A percentile compares a stretch with the other conserved stretches of the same genome.
Conservation (phyloP, 352 stramenopile genomes). For the Stephanocyclus meneghinianus region DNA sequence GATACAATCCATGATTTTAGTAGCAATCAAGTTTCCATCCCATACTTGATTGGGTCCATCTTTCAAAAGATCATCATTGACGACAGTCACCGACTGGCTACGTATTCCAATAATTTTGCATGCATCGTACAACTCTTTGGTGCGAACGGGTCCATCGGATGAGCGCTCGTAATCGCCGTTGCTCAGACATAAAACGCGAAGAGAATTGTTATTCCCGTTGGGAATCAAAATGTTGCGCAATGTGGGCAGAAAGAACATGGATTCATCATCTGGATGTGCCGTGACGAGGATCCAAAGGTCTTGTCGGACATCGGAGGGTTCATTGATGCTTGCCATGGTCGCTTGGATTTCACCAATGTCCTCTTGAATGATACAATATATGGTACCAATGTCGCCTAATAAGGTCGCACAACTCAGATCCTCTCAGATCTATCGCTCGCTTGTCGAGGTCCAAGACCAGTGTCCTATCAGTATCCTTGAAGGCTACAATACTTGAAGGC, state of each 20-base stretch:
- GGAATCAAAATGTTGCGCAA: constrained; percentile 50
- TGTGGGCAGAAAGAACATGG: constrained; percentile 95
- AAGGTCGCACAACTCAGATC: too few species aligned
- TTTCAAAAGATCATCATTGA: constrained; percentile 86
- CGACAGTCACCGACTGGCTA: constrained; percentile 74
- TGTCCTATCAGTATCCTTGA: too few species aligned
- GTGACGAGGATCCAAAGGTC: constrained; percentile 85
- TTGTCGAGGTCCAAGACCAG: too few species aligned
- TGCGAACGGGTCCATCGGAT: constrained; percentile 84
- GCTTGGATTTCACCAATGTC: too few species aligned
- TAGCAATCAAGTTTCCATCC: constrained; percentile 79
- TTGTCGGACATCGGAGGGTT: neutral
- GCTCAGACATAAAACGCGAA: constrained; percentile 89
- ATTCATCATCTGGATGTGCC: constrained; percentile 95
- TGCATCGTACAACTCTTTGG: constrained; percentile 83
- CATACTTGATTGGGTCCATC: constrained; percentile 87
- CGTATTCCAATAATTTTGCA: constrained; percentile 50
- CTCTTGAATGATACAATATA: too few species aligned
- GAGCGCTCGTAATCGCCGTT: constrained; percentile 83
- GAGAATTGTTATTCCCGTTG: neutral
- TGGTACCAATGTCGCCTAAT: too few species aligned
- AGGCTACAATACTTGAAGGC: too few species aligned
- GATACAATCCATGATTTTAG: constrained; percentile 33
- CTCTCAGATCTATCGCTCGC: too few species aligned
- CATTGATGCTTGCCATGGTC: neutral